Conservation (phyloP, 768 basidiomycete species). For the Rhizopogon sp. region DNA sequence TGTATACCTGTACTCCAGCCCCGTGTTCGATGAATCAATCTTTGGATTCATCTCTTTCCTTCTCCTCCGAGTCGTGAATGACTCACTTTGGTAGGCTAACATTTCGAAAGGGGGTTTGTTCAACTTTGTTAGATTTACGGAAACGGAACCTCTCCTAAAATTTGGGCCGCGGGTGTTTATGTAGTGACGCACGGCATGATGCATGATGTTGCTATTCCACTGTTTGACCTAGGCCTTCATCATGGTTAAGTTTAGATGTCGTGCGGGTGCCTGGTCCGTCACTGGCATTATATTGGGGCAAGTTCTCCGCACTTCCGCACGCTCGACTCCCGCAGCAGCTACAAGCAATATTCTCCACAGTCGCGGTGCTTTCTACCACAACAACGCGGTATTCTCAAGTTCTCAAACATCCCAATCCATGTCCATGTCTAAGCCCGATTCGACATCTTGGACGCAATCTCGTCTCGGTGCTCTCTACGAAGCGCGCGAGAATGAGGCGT, state of each 20-base stretch:
- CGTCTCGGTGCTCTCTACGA: slow-evolving; percentile 25
- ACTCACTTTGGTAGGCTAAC: too few relatives aligned
- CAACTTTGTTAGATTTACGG: too few relatives aligned
- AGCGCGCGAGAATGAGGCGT: slow-evolving; percentile 3
- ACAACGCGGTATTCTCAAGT: background rate
- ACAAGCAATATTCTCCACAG: background rate
- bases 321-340: background rate
- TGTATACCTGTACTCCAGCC: too few relatives aligned
- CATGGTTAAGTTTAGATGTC: background rate
- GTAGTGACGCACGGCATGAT: background rate
- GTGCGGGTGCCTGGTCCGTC: background rate
- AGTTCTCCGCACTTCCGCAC: background rate
- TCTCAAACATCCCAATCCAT: background rate
- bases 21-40: too few relatives aligned
- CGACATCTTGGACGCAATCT: slow-evolving; percentile 23
- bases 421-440: slow-evolving; percentile 3
- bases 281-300: background rate
- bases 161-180: too few relatives aligned
- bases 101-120: too few relatives aligned
- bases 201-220: background rate
- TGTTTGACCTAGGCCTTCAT: background rate
- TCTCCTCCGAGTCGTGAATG: too few relatives aligned
- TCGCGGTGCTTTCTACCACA: background rate
- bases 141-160: too few relatives aligned
- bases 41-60: too few relatives aligned